phyloP scores from a whole-genome alignment of 2,329 filamentous ascomycete genomes.

The Aspergillus costaricaensis region DNA sequence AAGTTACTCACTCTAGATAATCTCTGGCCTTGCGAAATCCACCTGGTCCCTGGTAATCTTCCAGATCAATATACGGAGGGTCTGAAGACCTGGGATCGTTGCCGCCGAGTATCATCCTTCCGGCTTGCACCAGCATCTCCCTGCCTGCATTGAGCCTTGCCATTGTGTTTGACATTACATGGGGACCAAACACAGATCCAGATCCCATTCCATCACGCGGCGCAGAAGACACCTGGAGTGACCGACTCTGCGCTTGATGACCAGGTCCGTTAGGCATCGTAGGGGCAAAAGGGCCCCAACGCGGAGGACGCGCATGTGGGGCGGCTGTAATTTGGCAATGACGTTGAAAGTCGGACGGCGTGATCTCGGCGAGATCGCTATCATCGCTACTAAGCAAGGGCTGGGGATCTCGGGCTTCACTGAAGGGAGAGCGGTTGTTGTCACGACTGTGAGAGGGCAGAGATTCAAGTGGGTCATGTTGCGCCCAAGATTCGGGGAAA shows the following conservation, averaged over 20 bases:
- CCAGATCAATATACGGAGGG: background rate
- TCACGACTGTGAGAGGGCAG: background rate
- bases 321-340: background rate
- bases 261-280: background rate
- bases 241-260: background rate
- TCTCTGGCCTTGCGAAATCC: conserved; percentile 8
- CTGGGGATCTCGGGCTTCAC: background rate
- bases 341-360: conserved; percentile 22
- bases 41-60: background rate
- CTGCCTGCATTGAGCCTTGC: conserved; percentile 21
- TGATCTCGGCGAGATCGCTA: conserved; percentile 39
- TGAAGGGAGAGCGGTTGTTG: background rate
- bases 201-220: conserved; percentile 8
- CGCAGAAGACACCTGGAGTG: background rate
- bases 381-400: conserved; percentile 27
- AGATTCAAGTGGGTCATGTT: background rate
- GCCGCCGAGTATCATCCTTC: conserved; percentile 11
- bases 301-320: background rate
- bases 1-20: conserved; percentile 15
- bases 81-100: conserved; percentile 6
- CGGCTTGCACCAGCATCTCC: conserved; percentile 16
- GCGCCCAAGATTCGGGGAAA: background rate
- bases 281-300: background rate
- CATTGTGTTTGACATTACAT: conserved; percentile 23
- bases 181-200: conserved; percentile 16